phyloP scores from a whole-genome alignment of 2,329 filamentous ascomycete genomes.

The Colletotrichum somersetense region DNA sequence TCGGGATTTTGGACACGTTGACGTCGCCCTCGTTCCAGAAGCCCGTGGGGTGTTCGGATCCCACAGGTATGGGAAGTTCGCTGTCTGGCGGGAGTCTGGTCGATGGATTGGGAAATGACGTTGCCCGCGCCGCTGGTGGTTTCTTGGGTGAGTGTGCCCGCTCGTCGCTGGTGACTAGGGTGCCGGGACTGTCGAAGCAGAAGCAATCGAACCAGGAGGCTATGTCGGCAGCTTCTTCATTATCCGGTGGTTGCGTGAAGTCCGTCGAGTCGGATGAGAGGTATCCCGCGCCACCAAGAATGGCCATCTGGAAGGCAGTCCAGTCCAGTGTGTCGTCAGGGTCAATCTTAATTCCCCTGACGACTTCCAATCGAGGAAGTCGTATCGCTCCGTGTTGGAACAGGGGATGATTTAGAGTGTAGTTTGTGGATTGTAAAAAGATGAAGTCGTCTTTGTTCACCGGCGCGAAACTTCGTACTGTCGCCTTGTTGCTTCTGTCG shows the following conservation, averaged over 20 bases:
- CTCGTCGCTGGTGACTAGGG: conserved; percentile 48
- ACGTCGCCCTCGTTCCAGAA: conserved; percentile 50
- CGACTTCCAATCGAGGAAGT: conserved; percentile 60
- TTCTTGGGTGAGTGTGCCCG: not conserved
- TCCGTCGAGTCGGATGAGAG: conserved; percentile 60
- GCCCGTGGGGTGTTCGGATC: conserved; percentile 50
- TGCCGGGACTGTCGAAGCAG: conserved; percentile 59
- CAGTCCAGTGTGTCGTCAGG: conserved; percentile 69
- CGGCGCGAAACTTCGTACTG: conserved; percentile 43
- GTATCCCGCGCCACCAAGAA: conserved; percentile 68
- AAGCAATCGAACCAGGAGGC: conserved; percentile 65
- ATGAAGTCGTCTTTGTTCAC: conserved; percentile 59
- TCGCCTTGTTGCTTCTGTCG: conserved; percentile 14
- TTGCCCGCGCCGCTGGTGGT: not conserved
- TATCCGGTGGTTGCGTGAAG: conserved; percentile 54
- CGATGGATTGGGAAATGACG: conserved; percentile 19
- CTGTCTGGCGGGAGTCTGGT: conserved; percentile 45
- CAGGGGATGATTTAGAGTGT: conserved; percentile 61
- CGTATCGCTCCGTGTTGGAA: conserved; percentile 70
- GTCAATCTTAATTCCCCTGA: conserved; percentile 52
- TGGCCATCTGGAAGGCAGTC: conserved; percentile 76
- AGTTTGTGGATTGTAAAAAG: conserved; percentile 62
- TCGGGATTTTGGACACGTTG: conserved; percentile 51
- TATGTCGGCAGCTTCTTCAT: conserved; percentile 63
- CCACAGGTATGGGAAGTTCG: conserved; percentile 55